These are phyloP conservation scores for Zalerion maritima DNA, from an alignment of 495 filamentous ascomycete species.

Conservation along the genomic window DNA sequence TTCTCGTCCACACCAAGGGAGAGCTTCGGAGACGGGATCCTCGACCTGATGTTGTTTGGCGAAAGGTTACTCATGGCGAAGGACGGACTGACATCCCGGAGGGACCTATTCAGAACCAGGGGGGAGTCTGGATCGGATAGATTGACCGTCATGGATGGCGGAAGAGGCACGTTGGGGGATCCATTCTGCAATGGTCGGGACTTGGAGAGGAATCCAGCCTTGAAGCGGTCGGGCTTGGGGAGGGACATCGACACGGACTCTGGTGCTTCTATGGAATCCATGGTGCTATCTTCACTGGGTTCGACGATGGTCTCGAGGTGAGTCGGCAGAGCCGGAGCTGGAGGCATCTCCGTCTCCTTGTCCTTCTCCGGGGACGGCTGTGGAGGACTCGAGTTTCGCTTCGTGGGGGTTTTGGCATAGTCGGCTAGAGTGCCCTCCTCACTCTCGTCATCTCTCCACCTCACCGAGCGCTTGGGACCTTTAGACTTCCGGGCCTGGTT, in stretches of 20 bases:
- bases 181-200: conserved; percentile 20
- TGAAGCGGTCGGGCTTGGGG: conserved; percentile 66
- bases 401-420: conserved; percentile 75
- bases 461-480: conserved; percentile 60
- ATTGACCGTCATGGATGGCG: conserved; percentile 48
- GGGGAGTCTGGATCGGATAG: conserved; percentile 48
- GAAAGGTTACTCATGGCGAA: conserved; percentile 26
- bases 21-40: too few species aligned
- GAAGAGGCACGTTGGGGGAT: conserved; percentile 40
- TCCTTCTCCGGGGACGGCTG: conserved; percentile 26
- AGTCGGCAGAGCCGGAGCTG: conserved; percentile 20
- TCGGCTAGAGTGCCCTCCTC: conserved; percentile 70
- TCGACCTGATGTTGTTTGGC: too few species aligned
- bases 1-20: too few species aligned
- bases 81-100: conserved; percentile 26
- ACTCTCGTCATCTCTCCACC: conserved; percentile 85
- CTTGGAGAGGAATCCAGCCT: conserved; percentile 81
- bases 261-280: conserved; percentile 33
- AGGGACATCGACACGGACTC: conserved; percentile 23
- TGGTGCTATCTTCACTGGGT: conserved; percentile 35
- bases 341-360: conserved; percentile 10
- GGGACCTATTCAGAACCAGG: conserved; percentile 46
- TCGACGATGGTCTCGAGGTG: conserved; percentile 34
- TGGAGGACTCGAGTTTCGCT: conserved; percentile 36
- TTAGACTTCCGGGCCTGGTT: conserved; percentile 64